These are phyloP conservation scores for Arthrobotrys entomopaga DNA, from an alignment of 2,329 filamentous ascomycete genomes.

Conservation along the genomic window DNA sequence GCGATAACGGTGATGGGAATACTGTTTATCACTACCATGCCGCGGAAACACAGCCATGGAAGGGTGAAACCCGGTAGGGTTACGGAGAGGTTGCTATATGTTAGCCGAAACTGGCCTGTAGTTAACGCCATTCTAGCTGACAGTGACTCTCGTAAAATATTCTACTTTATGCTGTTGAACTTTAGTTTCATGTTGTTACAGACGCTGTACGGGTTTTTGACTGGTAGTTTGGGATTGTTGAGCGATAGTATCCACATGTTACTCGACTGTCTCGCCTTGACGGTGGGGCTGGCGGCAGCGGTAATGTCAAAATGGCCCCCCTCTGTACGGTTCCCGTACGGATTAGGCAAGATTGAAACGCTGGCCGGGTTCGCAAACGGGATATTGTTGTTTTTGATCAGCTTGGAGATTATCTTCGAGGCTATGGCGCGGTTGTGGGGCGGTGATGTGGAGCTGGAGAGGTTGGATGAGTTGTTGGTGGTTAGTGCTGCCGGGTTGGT, in stretches of 20 bases:
- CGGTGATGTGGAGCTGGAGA: conserved; percentile 78
- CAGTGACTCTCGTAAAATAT: conserved; percentile 91
- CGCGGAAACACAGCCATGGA: conserved; percentile 12
- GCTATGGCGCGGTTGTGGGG: conserved; percentile 87
- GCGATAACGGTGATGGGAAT: conserved; percentile 27
- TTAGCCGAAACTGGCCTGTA: conserved; percentile 77
- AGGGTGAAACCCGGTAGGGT: conserved; percentile 62
- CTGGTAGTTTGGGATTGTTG: conserved; percentile 90
- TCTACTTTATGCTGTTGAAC: conserved; percentile 98
- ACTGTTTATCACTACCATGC: conserved; percentile 4
- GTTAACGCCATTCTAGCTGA: conserved; percentile 87
- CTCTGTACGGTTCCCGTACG: conserved; percentile 88
- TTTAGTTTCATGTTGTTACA: conserved; percentile 95
- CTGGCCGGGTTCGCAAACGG: conserved; percentile 96
- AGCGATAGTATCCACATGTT: conserved; percentile 99
- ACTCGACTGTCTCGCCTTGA: conserved; percentile 92
- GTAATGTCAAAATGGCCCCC: conserved; percentile 98
- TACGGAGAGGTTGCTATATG: conserved; percentile 77
- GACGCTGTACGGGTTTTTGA: conserved; percentile 91
- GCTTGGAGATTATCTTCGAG: conserved; percentile 94
- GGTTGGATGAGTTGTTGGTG: conserved; percentile 84
- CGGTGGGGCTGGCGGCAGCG: conserved; percentile 87
- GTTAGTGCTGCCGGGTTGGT: conserved; percentile 86
- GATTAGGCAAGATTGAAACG: conserved; percentile 96
- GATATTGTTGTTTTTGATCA: conserved; percentile 93